phyloP scores from a whole-genome alignment of 2,329 filamentous ascomycete species.

The Paecilomyces variotii region DNA sequence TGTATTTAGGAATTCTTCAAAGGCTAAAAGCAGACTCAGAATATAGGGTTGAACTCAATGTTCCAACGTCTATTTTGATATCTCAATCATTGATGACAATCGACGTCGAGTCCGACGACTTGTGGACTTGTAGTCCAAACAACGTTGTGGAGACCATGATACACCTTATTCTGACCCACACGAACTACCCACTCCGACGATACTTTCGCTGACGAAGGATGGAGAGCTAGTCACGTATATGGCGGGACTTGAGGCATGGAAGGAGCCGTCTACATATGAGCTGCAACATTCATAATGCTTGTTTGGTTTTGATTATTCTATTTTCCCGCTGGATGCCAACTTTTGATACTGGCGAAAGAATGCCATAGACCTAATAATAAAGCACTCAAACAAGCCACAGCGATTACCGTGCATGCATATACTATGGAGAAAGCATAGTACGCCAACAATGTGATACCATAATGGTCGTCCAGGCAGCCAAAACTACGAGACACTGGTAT shows the following conservation, averaged over 20 bases:
- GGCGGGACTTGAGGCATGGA: background rate
- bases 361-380: background rate
- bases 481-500: slow-evolving; percentile 20
- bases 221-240: background rate
- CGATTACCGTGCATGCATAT: background rate
- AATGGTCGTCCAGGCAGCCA: background rate
- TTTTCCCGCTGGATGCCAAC: background rate
- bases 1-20: background rate
- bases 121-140: background rate
- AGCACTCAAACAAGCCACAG: background rate
- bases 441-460: background rate
- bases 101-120: background rate
- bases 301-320: background rate
- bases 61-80: no score
- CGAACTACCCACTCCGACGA: background rate
- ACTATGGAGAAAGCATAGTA: background rate
- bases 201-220: no score
- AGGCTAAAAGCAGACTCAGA: no score
- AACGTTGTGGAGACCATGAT: background rate
- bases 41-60: no score
- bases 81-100: background rate
- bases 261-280: background rate
- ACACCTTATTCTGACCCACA: background rate
- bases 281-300: background rate
- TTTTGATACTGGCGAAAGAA: background rate